Percentiles rank a stretch among this genome's conserved stretches.
These are phyloP conservation scores for Phialophora macrospora DNA, from an alignment of 2,329 filamentous ascomycete species.

Conservation along the genomic window DNA sequence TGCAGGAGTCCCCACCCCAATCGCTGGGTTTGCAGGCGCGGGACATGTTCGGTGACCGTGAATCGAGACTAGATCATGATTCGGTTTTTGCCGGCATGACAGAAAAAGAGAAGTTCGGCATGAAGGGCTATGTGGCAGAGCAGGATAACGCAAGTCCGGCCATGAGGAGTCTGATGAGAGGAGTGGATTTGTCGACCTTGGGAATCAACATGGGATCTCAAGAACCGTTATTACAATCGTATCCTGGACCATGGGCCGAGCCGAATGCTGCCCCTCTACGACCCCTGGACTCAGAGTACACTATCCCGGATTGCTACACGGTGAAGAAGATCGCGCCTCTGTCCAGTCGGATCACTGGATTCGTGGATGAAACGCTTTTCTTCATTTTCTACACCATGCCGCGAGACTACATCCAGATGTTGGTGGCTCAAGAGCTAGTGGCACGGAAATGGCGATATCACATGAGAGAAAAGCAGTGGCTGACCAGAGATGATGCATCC, in stretches of 20 bases:
- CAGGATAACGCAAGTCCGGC: slow-evolving; percentile 61
- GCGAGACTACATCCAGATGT: slow-evolving; percentile 68
- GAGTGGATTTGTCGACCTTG: slow-evolving; percentile 67
- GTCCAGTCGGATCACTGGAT: slow-evolving; percentile 62
- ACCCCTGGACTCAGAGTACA: slow-evolving; percentile 66
- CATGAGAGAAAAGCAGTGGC: slow-evolving; percentile 58
- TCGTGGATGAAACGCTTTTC: slow-evolving; percentile 69
- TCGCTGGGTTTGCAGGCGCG: slow-evolving; percentile 35
- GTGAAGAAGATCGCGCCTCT: slow-evolving; percentile 69
- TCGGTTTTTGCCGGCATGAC: slow-evolving; percentile 41
- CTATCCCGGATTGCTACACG: slow-evolving; percentile 66
- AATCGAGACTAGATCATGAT: slow-evolving; percentile 45
- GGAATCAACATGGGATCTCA: slow-evolving; percentile 65
- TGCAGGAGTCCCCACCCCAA: slow-evolving; percentile 45
- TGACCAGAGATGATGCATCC: slow-evolving; percentile 54
- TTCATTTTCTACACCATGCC: slow-evolving; percentile 73
- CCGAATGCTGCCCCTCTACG: slow-evolving; percentile 57
- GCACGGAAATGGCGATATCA: slow-evolving; percentile 59
- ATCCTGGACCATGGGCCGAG: slow-evolving; percentile 67
- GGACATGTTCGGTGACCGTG: slow-evolving; percentile 44
- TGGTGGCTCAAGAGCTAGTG: slow-evolving; percentile 67
- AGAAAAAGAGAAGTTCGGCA: slow-evolving; percentile 61
- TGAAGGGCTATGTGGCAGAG: slow-evolving; percentile 60
- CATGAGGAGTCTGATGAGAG: slow-evolving; percentile 62
- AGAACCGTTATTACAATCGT: slow-evolving; percentile 66